Evolutionary conservation across 2,329 filamentous ascomycete genomes (phyloP), one percentile per base, ranked within the genome.

Genomic region (Fusarium setosum): DNA sequence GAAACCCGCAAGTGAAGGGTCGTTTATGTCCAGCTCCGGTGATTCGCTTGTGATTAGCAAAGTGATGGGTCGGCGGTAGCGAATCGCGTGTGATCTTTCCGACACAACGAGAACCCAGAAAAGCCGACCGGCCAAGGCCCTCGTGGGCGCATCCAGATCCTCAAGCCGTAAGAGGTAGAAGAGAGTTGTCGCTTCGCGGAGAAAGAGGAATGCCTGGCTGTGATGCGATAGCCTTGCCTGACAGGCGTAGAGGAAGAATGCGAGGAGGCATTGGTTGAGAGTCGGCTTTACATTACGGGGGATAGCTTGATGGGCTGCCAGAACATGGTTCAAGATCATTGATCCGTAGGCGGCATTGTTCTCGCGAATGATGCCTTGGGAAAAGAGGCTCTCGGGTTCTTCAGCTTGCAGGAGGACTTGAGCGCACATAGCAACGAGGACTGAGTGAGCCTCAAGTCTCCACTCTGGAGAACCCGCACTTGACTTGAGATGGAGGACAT

Each of bases 81-180:
- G 76, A 32, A 82, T 81, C 5, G 78, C 80, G 57, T 83, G 80
- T 0, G 79, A 81, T 15, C 81, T 65, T 60, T 82, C 81, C 5
- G 80, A 82, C 11, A 82, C 73, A 5, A 82, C 68, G 1, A 81
- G 62, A 2, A 83, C 79, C 81, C 81, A 82, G 65, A 81, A 82
- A 3, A 83, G 72, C 5, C 79, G 68, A 38, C 75, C 71, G 1
- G 74, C 72, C n/a, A 83, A 62, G 0, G 60, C 58, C 3, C 59
- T 64, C 10, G 69, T 66, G 2, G 54, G 31, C 3, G 72, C 61
- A 10, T 77, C 72, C 9, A 65, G 59, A 4, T 69, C 67, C 4
- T 76, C 73, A 2, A 75, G 61, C 6, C 73, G 65, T 17, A 81
- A 45, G 0, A 82, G 66, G 6, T 78, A 63, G n/a, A 79, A 76